These are phyloP conservation scores for Vinca minor DNA, from an alignment of 257 asterid species.

Conservation along the genomic window DNA sequence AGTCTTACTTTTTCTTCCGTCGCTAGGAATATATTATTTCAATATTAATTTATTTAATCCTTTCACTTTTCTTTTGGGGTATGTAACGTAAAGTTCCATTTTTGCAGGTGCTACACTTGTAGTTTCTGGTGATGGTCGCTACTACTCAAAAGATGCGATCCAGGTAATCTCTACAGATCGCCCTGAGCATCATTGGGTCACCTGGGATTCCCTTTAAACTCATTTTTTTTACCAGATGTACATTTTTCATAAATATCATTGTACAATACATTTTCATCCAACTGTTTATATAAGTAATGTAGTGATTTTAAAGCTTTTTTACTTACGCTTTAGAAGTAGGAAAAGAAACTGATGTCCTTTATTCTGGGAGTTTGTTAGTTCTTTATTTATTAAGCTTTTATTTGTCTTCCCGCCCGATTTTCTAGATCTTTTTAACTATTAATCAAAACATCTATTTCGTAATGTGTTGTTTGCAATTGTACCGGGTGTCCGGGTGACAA, in stretches of 20 bases:
- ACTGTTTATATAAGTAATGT: no score
- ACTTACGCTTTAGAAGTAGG: not conserved
- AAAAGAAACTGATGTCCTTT: not conserved
- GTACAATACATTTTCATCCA: not conserved
- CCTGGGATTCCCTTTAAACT: not conserved
- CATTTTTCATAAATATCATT: no score
- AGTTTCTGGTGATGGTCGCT: constrained; percentile 99
- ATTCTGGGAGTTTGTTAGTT: not conserved
- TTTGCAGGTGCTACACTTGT: constrained; percentile 82
- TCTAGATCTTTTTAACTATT: not conserved
- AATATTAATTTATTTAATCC: not conserved
- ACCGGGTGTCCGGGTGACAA: no score
- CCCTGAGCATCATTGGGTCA: not conserved
- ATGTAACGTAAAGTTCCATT: not conserved
- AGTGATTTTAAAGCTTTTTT: not conserved
- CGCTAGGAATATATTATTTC: no score
- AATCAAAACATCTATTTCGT: not conserved
- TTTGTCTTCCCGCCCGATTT: not conserved
- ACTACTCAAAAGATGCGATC: constrained; percentile 84
- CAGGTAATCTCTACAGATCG: constrained; percentile 39
- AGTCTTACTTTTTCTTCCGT: not conserved
- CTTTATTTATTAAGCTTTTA: not conserved
- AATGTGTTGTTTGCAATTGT: not conserved
- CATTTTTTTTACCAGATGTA: not conserved
- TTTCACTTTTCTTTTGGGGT: not conserved